Conservation (phyloP, 2,329 filamentous ascomycete species). For the Colletotrichum costaricense region DNA sequence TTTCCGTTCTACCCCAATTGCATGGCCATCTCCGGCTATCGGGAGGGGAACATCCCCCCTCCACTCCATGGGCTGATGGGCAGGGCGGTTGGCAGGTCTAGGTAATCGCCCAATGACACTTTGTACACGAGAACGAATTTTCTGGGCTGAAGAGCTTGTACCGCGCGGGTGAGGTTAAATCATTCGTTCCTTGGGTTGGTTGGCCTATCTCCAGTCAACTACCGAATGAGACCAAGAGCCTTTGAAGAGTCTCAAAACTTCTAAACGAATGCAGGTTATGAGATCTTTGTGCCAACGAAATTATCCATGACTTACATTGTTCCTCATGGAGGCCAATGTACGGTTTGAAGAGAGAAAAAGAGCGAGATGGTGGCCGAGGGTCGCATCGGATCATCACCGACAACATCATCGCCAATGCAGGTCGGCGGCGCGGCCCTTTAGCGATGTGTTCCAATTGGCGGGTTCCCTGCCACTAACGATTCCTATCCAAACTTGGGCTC, state of each 20-base stretch:
- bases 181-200: background rate
- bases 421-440: slow-evolving; percentile 22
- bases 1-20: background rate
- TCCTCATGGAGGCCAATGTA: background rate
- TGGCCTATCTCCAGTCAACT: background rate
- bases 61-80: slow-evolving; percentile 2
- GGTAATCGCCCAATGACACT: slow-evolving; percentile 9
- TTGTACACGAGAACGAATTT: background rate
- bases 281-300: background rate
- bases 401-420: slow-evolving; percentile 30
- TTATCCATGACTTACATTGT: background rate
- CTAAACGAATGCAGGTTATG: background rate
- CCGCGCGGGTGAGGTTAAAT: background rate
- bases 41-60: background rate
- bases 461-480: slow-evolving; percentile 11
- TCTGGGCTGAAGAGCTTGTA: background rate
- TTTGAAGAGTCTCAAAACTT: background rate
- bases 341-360: background rate
- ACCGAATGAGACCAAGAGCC: background rate
- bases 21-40: background rate
- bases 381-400: slow-evolving; percentile 27
- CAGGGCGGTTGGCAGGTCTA: slow-evolving; percentile 12
- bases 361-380: background rate
- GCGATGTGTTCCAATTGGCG: slow-evolving; percentile 25
- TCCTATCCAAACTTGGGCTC: slow-evolving; percentile 15